Base-by-base conservation (phyloP, 2,329 filamentous ascomycete genomes). In the Sphaceloma murrayae region DNA sequence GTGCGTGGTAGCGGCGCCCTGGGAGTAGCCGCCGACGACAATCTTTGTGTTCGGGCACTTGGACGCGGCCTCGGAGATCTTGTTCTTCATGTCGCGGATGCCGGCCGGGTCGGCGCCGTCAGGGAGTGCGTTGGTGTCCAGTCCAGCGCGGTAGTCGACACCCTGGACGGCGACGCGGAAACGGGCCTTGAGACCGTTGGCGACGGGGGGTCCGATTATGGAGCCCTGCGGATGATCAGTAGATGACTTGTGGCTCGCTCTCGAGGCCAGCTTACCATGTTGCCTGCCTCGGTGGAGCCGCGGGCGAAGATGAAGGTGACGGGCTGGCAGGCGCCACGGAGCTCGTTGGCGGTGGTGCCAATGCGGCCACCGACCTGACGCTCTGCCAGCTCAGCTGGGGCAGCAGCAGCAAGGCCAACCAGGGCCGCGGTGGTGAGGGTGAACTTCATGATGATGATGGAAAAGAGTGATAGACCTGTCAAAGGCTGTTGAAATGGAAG, bases 241-340 rank as follows among this genome's bases (percentile, higher is more conserved):
- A 1, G 2, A 4, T 22, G 10, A 8, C 2, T 30, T 3, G 9
- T 17, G 11, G 13, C 7, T 18, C 14, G 11, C 6, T 10, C 3
- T 17, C 19, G 5, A 7, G 24, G 13, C 3, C 3, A 4, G 34
- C 42, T 16, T 29, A 45, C 42, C 30, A 76, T 68, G 50, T 74
- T 75, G 19, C 71, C 72, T 0, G 48, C 21, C 53, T 75, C 70
- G 5, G 64, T 67, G 5, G 72, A 75, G 5, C 42, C 42, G 29
- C 42, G 42, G 13, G 42, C 42, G 31, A 45, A 45, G 31, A 45
- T 45, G 42, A 45, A 45, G 21, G 42, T 45, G 42, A 45, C 42
- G 7, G 30, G 31, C 21, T 34, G 42, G 57, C 68, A 71, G 8
- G 45, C 40, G 9, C 49, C 51, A 17, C 42, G 34, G n/a, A 53